phyloP scores from a whole-genome alignment of 2,329 filamentous ascomycete species.

The Davidsoniella australis region DNA sequence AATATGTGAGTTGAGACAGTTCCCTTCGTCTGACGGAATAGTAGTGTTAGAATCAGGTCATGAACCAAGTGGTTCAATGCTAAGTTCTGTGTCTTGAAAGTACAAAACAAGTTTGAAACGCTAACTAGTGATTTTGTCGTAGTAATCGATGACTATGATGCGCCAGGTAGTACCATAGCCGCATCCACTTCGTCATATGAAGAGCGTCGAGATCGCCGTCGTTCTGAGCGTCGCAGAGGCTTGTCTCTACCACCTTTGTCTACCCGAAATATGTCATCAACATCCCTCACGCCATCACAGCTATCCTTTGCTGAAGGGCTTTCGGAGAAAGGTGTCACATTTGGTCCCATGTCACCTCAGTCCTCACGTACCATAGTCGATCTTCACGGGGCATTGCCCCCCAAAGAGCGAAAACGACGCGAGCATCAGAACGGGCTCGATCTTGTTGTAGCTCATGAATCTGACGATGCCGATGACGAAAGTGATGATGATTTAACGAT shows the following conservation, averaged over 20 bases:
- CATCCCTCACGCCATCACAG: not conserved
- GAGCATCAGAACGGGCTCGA: constrained; percentile 10
- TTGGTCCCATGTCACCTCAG: constrained; percentile 32
- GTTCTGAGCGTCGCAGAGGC: constrained; percentile 1
- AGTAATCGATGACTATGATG: constrained; percentile 3
- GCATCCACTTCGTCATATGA: not conserved
- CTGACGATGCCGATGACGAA: constrained; percentile 14
- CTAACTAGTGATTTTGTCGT: not conserved
- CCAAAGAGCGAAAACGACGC: constrained; percentile 4
- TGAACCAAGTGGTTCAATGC: no score
- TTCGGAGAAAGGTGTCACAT: constrained; percentile 20
- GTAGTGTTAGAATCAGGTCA: no score
- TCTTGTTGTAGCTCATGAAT: constrained; percentile 11
- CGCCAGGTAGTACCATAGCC: not conserved
- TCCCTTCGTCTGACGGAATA: no score
- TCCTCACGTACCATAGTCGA: constrained; percentile 11
- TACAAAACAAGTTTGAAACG: no score
- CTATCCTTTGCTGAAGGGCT: not conserved
- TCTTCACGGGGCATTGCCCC: constrained; percentile 7
- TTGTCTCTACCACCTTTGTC: not conserved
- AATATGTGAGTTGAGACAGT: no score
- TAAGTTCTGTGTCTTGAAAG: no score
- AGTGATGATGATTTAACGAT: constrained; percentile 15
- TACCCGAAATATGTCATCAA: not conserved
- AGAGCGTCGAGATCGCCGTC: constrained; percentile 4